Conservation (phyloP, 768 basidiomycete species). For the Ramaria sp. region DNA sequence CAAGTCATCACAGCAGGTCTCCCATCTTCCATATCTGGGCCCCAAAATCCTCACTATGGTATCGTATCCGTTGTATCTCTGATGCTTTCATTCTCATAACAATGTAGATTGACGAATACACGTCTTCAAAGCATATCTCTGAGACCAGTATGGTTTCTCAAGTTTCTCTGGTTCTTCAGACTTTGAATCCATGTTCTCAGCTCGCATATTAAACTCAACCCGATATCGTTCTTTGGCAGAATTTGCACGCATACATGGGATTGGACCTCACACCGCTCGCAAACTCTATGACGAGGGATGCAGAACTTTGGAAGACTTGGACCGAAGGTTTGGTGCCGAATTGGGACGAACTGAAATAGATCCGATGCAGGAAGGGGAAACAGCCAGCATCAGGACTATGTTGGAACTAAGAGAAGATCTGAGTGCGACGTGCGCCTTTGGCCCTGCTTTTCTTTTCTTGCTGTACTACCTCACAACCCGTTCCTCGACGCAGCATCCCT, state of each 20-base stretch:
- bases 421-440: slow-evolving; percentile 28
- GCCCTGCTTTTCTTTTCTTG: not conserved
- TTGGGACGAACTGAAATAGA: slow-evolving; percentile 10
- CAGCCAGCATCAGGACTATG: slow-evolving; percentile 37
- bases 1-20: slow-evolving; percentile 11
- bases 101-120: slow-evolving; percentile 50
- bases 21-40: slow-evolving; percentile 25
- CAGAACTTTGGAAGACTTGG: slow-evolving; percentile 58
- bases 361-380: slow-evolving; percentile 17
- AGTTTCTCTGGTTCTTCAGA: not conserved
- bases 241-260: slow-evolving; percentile 59
- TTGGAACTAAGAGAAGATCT: slow-evolving; percentile 52
- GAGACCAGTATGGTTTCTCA: slow-evolving; percentile 40
- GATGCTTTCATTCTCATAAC: not conserved
- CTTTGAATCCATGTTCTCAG: not conserved
- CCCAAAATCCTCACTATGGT: slow-evolving; percentile 27
- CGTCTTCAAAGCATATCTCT: slow-evolving; percentile 39
- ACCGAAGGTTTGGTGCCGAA: slow-evolving; percentile 47
- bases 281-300: slow-evolving; percentile 53
- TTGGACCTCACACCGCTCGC: slow-evolving; percentile 62
- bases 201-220: slow-evolving; percentile 37
- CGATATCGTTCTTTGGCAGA: slow-evolving; percentile 46
- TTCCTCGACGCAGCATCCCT: slow-evolving; percentile 40
- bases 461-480: not conserved
- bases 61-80: not conserved